Conservation (phyloP, 805 yeast genomes). For the Pichia scutulata region DNA sequence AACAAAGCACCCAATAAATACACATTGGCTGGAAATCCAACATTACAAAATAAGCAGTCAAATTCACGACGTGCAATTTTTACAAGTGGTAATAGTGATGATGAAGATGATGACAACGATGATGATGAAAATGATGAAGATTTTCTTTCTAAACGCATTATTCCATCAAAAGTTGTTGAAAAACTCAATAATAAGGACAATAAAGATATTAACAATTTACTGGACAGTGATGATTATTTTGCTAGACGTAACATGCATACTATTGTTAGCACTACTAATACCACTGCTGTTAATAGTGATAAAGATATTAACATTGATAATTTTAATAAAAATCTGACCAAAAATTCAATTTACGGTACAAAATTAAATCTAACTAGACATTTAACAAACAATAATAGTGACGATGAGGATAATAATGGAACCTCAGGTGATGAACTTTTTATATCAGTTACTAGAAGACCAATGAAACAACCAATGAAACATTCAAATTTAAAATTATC, state of each 20-base stretch:
- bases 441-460: slow-evolving; percentile 6
- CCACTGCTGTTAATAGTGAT: neutral
- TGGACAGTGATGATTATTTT: neutral
- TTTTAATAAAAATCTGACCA: neutral
- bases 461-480: neutral
- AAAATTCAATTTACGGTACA: slow-evolving; percentile 12
- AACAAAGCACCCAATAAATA: slow-evolving; percentile 2
- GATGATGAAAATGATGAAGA: neutral
- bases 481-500: neutral
- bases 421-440: slow-evolving; percentile 10
- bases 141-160: neutral
- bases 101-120: slow-evolving; percentile 1
- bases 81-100: slow-evolving; percentile 3
- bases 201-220: neutral
- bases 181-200: neutral
- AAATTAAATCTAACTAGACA: slow-evolving; percentile 5
- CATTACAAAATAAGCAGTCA: neutral
- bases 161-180: neutral
- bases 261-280: neutral
- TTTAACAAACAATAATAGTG: neutral
- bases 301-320: neutral
- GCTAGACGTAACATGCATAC: neutral
- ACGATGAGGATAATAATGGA: slow-evolving; percentile 2
- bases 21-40: neutral
- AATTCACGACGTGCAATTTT: slow-evolving; percentile 1